A percentile compares a stretch with the other conserved stretches of the same genome.
These are phyloP conservation scores for Suhomyces coccinellae DNA, from an alignment of 1,139 yeast genomes.

Conservation along the genomic window DNA sequence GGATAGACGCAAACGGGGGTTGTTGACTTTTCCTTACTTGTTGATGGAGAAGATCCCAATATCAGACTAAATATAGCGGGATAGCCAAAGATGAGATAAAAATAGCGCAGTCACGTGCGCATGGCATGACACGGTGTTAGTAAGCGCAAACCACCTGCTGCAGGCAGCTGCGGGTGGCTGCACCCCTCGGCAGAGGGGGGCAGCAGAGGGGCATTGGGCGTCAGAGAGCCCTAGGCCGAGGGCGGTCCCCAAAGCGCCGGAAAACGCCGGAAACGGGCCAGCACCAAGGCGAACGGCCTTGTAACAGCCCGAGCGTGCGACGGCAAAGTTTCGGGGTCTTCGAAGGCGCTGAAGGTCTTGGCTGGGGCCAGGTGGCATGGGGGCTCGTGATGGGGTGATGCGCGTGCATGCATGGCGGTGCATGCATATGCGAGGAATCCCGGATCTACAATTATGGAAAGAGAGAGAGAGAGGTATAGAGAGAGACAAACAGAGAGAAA, in stretches of 20 bases:
- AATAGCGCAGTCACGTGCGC: constrained; percentile 1
- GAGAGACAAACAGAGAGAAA: too few species aligned
- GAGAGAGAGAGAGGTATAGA: too few species aligned
- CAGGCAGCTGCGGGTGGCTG: background rate
- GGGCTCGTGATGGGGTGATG: constrained; percentile 1
- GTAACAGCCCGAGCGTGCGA: background rate
- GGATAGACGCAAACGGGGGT: background rate
- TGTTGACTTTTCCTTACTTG: background rate
- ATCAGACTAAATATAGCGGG: constrained; percentile 7
- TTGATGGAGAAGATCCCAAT: constrained; percentile 5
- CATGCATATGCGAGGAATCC: too few species aligned
- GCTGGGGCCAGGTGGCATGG: constrained; percentile 1
- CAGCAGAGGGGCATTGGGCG: background rate
- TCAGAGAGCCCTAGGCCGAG: too few species aligned
- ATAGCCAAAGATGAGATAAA: background rate
- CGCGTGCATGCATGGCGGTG: too few species aligned
- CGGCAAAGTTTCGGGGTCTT: background rate
- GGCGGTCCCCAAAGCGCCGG: too few species aligned
- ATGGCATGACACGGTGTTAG: too few species aligned
- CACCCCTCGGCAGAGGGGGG: background rate
- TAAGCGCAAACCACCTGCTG: too few species aligned
- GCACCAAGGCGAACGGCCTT: too few species aligned
- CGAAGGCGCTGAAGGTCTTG: background rate
- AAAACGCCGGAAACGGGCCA: too few species aligned
- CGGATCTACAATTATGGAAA: too few species aligned